Evolutionary conservation across 2,329 filamentous ascomycete species (phyloP).

Genomic region (Apiospora arundinis): DNA sequence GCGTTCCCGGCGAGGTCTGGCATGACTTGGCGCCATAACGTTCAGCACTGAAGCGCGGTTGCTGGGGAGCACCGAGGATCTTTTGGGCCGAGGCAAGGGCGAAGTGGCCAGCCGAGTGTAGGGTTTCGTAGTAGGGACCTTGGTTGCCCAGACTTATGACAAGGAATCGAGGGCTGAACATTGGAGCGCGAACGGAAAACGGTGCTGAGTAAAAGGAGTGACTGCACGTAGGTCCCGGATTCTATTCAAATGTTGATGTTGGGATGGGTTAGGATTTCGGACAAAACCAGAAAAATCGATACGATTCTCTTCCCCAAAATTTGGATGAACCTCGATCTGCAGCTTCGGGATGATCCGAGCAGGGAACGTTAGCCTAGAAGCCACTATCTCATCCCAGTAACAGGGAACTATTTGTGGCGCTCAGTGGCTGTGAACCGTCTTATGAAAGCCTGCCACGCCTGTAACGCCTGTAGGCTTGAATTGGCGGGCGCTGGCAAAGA

Average conservation of each 20-base stretch:
- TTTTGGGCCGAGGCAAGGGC: conserved; percentile 68
- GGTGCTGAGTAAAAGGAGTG: conserved; percentile 6
- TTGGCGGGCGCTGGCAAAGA: neutral
- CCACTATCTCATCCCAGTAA: neutral
- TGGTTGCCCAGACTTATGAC: conserved; percentile 91
- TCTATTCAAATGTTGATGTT: neutral
- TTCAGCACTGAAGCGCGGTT: conserved; percentile 57
- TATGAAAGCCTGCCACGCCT: neutral
- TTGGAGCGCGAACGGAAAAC: conserved; percentile 1
- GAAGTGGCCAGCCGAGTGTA: conserved; percentile 87
- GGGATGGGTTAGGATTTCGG: neutral
- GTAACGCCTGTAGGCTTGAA: neutral
- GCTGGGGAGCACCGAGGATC: conserved; percentile 47
- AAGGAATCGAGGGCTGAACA: conserved; percentile 64
- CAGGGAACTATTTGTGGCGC: neutral
- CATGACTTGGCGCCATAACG: conserved; percentile 58
- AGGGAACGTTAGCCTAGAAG: neutral
- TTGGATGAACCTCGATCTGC: conserved; percentile 16
- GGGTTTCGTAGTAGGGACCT: conserved; percentile 73
- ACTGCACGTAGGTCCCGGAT: neutral
- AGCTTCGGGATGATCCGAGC: conserved; percentile 6
- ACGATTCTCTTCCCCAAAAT: neutral
- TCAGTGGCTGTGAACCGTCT: neutral
- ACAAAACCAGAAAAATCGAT: neutral
- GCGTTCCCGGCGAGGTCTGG: conserved; percentile 53